Evolutionary conservation across 1,139 yeast genomes (phyloP), one percentile per base, ranked within the genome.

Genomic region (Geotrichum histeridarum): DNA sequence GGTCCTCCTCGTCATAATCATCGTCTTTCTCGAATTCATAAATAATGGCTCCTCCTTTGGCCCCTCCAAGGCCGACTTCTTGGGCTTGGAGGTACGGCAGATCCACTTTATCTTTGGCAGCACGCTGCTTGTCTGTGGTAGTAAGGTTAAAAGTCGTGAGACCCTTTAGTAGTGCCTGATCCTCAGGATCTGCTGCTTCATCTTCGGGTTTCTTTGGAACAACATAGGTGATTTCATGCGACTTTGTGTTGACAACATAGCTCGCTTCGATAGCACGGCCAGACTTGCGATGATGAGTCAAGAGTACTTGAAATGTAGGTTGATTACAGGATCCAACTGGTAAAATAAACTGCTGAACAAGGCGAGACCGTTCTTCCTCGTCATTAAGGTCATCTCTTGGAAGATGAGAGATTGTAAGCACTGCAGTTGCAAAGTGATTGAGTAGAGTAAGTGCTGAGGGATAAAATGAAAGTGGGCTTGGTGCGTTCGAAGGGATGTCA

Each of bases 1-100:
- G 97, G 69, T 93, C 99, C 62, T 93, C 98, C 69, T 93, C 98
- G 66, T 93, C 98, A 63, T 90, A 91, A 67, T 91, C 98, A 67
- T 91, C 85, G 61, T 80, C 84, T 62, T 80, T 79, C 64, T 87
- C 95, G 66, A 83, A 91, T 66, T 91, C 94, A 66, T 91, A 93
- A 11, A 93, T 95, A 63, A 93, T 91, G 0, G 99, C 98, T 2
- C 77, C 77, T 12, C 77, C 74, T 8, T 61, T 59, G 8, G 67
- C 69, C 41, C 96, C 95, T 32, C 93, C 88, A 35, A 76, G 71
- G 3, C 90, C 94, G 57, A 86, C 75, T 31, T 79, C 77, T 67
- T 91, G 98, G 0, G 98, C 98, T 63, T 86, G 87, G 74, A 91
- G 73, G 67, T 77, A 93, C 14, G 99, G 99, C 59, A 93, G 74